Evolutionary conservation across 2,329 filamentous ascomycete genomes (phyloP).

Genomic region (Botrytis deweyae): DNA sequence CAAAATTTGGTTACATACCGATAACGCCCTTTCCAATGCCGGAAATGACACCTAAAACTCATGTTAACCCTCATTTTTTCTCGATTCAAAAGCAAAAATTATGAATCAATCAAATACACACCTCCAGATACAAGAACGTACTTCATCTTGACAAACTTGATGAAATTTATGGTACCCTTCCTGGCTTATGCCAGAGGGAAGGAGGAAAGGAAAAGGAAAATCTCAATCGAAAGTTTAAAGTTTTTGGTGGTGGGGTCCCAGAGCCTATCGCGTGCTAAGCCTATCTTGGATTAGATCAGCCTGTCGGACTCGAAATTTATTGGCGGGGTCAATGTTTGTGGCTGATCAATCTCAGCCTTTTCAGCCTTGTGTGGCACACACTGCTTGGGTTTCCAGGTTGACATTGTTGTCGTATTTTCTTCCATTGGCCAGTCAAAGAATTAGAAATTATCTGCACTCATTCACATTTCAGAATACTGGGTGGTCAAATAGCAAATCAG

Average conservation of each 20-base stretch:
- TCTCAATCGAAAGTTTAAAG: slow-evolving; percentile 18
- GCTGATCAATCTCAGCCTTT: background rate
- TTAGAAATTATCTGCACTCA: background rate
- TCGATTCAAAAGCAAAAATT: background rate
- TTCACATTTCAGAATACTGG: background rate
- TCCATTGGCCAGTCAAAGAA: background rate
- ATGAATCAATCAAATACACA: slow-evolving; percentile 37
- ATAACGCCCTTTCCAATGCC: slow-evolving; percentile 66
- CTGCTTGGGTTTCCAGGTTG: background rate
- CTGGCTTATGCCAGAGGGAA: slow-evolving; percentile 36
- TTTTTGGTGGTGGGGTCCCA: slow-evolving; percentile 22
- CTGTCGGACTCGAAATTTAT: background rate
- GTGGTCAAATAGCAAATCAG: no score
- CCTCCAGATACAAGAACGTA: slow-evolving; percentile 80
- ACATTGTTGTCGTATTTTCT: background rate
- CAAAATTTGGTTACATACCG: slow-evolving; percentile 47
- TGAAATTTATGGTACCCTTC: slow-evolving; percentile 32
- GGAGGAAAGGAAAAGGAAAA: slow-evolving; percentile 27
- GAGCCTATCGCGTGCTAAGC: background rate
- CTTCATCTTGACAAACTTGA: slow-evolving; percentile 60
- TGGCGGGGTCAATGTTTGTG: slow-evolving; percentile 7
- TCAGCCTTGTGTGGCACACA: slow-evolving; percentile 8
- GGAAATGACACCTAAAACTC: slow-evolving; percentile 48
- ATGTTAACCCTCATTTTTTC: slow-evolving; percentile 26
- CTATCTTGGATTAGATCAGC: background rate